Base-by-base conservation (phyloP, 2,329 filamentous ascomycete species). In the Byssothecium circinans region DNA sequence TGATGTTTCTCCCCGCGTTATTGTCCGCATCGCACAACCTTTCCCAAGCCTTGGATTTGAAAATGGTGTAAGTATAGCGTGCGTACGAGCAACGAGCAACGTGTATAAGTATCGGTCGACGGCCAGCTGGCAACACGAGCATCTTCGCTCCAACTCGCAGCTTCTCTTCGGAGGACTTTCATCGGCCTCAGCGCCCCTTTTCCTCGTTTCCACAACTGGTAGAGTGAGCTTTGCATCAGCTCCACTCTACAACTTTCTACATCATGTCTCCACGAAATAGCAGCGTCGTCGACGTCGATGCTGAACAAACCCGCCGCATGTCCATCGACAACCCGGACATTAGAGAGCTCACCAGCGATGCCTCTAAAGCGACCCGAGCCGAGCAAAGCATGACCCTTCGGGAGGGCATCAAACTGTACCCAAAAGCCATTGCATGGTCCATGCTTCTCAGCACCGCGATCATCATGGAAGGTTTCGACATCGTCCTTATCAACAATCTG, bases 401-500 rank as follows among this genome's bases (percentile, higher is more conserved):
- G 62, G 82, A 95, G 74, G 89, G 88, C 53, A 78, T 95, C 67
- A 82, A 76, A 60, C 78, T 92, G 15, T 96, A 96, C 67, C 90
- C 89, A 52, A 92, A 95, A 75, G 91, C 91, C 32, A 85, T 95
- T 47, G 80, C 75, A 12, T 96, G 89, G 89, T 89, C 86, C 61
- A 66, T 95, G 41, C 76, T 95, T 49, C 90, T 96, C 69, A 92
- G 88, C 11, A 90, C 88, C 0, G 89, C 87, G 67, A 94, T 95
- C 66, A 84, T 84, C 61, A 96, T 96, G 91, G 90, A 95, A 70
- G 90, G 89, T 7, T 95, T 91, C 74, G 89, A 95, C 69, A 80
- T 92, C 50, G 84, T 82, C 60, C 76, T 95, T 50, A 85, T 92
- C 65, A 88, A 86, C 74, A 91, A 90, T 69, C 88, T 94, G 60